These are phyloP conservation scores for Pseudogymnoascus sp. DNA, from an alignment of 2,329 filamentous ascomycete species.

Conservation along the genomic window DNA sequence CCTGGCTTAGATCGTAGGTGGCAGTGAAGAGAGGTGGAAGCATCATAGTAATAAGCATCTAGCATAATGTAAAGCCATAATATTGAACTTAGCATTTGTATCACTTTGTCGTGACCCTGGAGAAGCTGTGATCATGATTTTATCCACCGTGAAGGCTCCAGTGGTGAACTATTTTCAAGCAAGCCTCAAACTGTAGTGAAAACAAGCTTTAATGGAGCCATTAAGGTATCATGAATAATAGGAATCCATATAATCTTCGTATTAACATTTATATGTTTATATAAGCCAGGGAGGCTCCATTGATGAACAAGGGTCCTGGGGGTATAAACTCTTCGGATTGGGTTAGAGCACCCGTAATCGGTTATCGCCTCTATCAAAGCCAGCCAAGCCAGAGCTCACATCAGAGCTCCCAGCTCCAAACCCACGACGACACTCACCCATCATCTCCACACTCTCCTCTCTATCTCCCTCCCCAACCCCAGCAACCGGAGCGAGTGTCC, in stretches of 20 bases:
- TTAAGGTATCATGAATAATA: neutral
- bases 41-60: neutral
- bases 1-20: neutral
- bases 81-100: neutral
- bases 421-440: neutral
- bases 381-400: slow-evolving; percentile 6
- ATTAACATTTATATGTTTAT: neutral
- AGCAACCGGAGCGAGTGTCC: neutral
- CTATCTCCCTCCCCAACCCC: neutral
- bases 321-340: neutral
- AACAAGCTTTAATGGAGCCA: neutral
- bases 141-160: neutral
- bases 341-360: slow-evolving; percentile 6
- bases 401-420: slow-evolving; percentile 3
- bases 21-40: neutral
- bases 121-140: neutral
- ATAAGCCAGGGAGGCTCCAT: neutral
- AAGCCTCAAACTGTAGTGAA: neutral
- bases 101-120: neutral
- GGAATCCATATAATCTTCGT: neutral
- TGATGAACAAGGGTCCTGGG: neutral
- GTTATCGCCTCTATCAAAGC: slow-evolving; percentile 3
- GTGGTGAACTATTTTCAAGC: neutral
- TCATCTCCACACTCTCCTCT: neutral
- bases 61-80: neutral